Base-by-base conservation (phyloP, 2,329 filamentous ascomycete species). In the Cladophialophora chaetospira region DNA sequence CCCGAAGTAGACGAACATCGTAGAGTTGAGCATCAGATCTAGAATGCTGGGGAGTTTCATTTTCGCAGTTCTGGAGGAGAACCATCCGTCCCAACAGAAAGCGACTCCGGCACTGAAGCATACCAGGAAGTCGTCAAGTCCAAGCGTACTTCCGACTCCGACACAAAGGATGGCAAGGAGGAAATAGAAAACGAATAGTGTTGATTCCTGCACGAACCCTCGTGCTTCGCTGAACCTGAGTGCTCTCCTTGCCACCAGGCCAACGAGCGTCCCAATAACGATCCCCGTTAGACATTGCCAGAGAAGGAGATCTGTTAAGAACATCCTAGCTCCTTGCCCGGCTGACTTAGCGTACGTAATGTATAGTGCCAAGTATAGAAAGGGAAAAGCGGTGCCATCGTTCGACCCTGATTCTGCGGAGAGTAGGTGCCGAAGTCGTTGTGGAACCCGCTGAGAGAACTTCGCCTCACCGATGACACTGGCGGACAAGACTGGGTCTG, bases 1-100 rank as follows among this genome's bases (percentile, higher is more conserved):
- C 17, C 81, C 81, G 28, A 83, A 79, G 67, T 81, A 82, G 46
- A 83, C 73, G 59, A 84, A 83, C 72, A 83, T 76, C 15, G 75
- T 74, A 6, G 74, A 77, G 65, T 83, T 83, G 58, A 83, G 75
- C 40, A 83, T 69, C 8, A 83, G 66, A 61, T 83, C 81, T 50
- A 82, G 75, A 43, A 83, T 73, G 9, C 75, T 68, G 0, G 78
- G 77, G 1, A 83, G 71, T 1, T 76, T 69, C 0, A 77, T 73
- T 29, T 75, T 72, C 4, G 72, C 71, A 2, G 72, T 79, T 60
- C 77, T 75, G 38, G 74, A 75, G 1, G 74, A 70, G 54, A 80
- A 81, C 73, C 79, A 82, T 31, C 80, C 79, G 57, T 79, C 78
- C 53, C 79, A 76, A 1, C 78, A 76, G 63, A 83, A 83, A 3